Conservation (phyloP, 1,284 basidiomycete species). For the Sphagnurus paluster region DNA sequence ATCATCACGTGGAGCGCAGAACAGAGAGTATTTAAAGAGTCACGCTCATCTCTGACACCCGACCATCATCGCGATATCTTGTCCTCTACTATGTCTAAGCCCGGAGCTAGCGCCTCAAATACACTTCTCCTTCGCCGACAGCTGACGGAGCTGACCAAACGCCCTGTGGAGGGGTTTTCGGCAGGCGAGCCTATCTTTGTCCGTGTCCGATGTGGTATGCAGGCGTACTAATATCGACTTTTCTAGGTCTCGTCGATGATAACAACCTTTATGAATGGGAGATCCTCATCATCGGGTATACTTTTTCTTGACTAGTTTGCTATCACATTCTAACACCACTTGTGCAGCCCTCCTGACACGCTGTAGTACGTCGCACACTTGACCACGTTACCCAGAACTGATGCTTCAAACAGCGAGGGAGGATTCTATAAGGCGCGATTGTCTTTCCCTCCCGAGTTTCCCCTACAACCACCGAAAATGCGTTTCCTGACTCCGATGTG, state of each 20-base stretch:
- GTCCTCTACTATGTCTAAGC: slow-evolving; percentile 45
- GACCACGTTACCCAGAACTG: background rate
- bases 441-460: slow-evolving; percentile 89
- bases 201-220: slow-evolving; percentile 22
- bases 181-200: slow-evolving; percentile 63
- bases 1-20: slow-evolving; percentile 18
- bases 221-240: slow-evolving; percentile 18
- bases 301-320: slow-evolving; percentile 17
- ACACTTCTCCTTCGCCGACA: slow-evolving; percentile 79
- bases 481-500: slow-evolving; percentile 96
- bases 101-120: slow-evolving; percentile 50
- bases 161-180: slow-evolving; percentile 91
- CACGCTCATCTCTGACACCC: slow-evolving; percentile 7
- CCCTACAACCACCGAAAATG: slow-evolving; percentile 94
- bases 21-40: slow-evolving; percentile 16
- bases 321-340: slow-evolving; percentile 22
- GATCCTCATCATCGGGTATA: slow-evolving; percentile 88
- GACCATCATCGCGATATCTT: slow-evolving; percentile 24
- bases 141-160: slow-evolving; percentile 84
- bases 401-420: slow-evolving; percentile 66
- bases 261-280: slow-evolving; percentile 94
- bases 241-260: slow-evolving; percentile 85
- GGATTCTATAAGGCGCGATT: slow-evolving; percentile 90
- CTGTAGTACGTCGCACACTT: slow-evolving; percentile 64
- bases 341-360: slow-evolving; percentile 81